Percentiles rank a stretch among this genome's conserved stretches.
phyloP scores from a whole-genome alignment of 2,329 filamentous ascomycete species.

The Blumeriella jaapii region DNA sequence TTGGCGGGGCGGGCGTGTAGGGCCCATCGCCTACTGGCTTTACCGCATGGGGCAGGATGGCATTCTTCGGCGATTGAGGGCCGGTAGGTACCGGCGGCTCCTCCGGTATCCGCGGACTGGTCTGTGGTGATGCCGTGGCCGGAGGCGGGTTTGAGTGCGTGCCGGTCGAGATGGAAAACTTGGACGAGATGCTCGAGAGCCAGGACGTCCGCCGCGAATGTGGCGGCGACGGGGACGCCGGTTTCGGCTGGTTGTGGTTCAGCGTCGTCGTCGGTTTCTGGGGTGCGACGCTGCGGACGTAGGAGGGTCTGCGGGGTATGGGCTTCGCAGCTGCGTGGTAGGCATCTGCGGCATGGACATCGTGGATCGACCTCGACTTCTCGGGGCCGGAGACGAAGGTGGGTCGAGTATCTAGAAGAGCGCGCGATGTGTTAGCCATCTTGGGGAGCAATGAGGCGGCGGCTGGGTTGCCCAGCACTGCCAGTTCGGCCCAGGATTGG shows the following conservation, averaged over 20 bases:
- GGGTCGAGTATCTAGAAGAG: too few relatives aligned
- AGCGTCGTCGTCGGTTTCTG: slow-evolving; percentile 19
- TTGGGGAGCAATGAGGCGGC: too few relatives aligned
- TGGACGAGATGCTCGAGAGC: slow-evolving; percentile 88
- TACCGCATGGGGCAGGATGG: slow-evolving; percentile 44
- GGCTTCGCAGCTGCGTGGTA: slow-evolving; percentile 15
- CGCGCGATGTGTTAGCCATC: too few relatives aligned
- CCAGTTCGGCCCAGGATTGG: not conserved
- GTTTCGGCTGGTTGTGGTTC: slow-evolving; percentile 20
- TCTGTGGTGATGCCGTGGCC: slow-evolving; percentile 10
- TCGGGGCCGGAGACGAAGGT: slow-evolving; percentile 9
- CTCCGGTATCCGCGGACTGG: slow-evolving; percentile 17
- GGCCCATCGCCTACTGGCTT: slow-evolving; percentile 50
- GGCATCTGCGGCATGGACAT: slow-evolving; percentile 8
- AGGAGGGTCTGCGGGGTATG: slow-evolving; percentile 19
- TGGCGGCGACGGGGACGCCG: slow-evolving; percentile 14
- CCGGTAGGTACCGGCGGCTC: slow-evolving; percentile 27
- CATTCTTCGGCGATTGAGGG: slow-evolving; percentile 39
- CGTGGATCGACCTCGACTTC: slow-evolving; percentile 11
- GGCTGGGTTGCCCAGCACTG: too few relatives aligned
- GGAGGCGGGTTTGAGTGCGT: not conserved
- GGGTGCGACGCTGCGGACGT: slow-evolving; percentile 18
- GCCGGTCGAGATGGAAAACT: slow-evolving; percentile 55
- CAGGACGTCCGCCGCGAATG: slow-evolving; percentile 57
- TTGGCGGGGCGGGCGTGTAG: slow-evolving; percentile 66